Conservation (phyloP, 106 monocot genomes). For the Xerophyta viscosa region DNA sequence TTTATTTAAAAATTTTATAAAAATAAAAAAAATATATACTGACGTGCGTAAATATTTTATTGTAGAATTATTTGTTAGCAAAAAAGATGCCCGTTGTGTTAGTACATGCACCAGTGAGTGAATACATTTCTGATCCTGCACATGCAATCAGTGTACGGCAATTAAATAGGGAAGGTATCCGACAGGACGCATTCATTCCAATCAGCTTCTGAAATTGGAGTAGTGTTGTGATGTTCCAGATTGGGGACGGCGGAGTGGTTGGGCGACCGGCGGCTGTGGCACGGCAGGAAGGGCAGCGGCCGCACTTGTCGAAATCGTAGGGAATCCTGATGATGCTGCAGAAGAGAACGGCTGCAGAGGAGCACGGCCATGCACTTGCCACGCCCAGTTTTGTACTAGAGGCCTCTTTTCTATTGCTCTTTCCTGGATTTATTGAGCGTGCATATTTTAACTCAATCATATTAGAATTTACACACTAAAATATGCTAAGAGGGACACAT, state of each 20-base stretch:
- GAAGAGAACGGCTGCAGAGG: conserved; percentile 18
- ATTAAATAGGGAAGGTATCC: no score
- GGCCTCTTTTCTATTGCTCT: conserved; percentile 21
- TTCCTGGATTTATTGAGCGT: conserved; percentile 28
- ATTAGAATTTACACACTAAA: neutral
- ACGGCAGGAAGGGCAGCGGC: conserved; percentile 15
- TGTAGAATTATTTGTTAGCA: no score
- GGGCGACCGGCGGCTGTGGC: conserved; percentile 7
- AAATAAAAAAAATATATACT: no score
- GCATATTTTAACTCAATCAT: neutral
- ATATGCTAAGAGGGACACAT: neutral
- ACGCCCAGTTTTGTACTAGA: conserved; percentile 26
- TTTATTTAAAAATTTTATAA: no score
- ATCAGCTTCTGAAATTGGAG: neutral
- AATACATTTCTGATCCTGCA: no score
- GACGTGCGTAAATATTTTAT: no score
- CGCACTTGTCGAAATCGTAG: conserved; percentile 23
- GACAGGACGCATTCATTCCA: no score
- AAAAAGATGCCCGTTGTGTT: no score
- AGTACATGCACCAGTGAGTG: no score
- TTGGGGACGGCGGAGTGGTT: conserved; percentile 11
- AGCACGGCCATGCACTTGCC: conserved; percentile 18
- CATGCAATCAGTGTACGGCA: no score
- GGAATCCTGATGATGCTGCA: conserved; percentile 99
- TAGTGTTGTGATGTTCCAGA: conserved; percentile 4